Evolutionary conservation across 1,284 basidiomycete genomes (phyloP).

Genomic region (Apiotrichum mycotoxinovorans): DNA sequence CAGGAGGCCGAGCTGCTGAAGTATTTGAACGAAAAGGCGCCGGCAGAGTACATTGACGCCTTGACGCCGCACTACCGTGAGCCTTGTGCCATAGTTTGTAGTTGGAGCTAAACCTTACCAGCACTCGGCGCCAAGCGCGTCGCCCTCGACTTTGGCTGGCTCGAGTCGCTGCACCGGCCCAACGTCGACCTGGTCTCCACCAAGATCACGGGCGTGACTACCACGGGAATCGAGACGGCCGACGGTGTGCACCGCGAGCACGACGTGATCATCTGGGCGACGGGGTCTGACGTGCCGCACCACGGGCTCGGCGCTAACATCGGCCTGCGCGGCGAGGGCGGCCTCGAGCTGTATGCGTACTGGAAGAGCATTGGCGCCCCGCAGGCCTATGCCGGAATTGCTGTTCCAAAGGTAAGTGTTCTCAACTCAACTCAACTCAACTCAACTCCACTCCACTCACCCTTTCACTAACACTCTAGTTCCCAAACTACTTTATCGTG

Average conservation of each 20-base stretch:
- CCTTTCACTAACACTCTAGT: too few species aligned
- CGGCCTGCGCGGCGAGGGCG: conserved; percentile 26
- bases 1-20: conserved; percentile 2
- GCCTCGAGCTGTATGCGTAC: conserved; percentile 21
- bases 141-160: conserved; percentile 12
- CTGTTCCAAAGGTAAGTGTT: conserved; percentile 14
- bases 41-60: conserved; percentile 10
- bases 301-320: conserved; percentile 34
- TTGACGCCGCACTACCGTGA: conserved; percentile 10
- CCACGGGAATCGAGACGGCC: conserved; percentile 8
- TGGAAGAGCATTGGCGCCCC: conserved; percentile 28
- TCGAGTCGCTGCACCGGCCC: conserved; percentile 8
- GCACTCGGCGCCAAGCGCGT: conserved; percentile 14
- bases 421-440: neutral
- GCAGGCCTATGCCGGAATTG: conserved; percentile 28
- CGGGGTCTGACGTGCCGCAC: conserved; percentile 29
- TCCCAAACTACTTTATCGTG: conserved; percentile 28
- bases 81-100: too few species aligned
- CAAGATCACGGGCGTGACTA: neutral
- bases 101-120: neutral
- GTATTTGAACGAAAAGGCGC: conserved; percentile 11
- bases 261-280: conserved; percentile 19
- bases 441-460: conserved; percentile 15
- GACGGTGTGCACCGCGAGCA: conserved; percentile 21
- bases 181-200: conserved; percentile 14